Evolutionary conservation across 1,284 basidiomycete species (phyloP), one percentile per base, ranked within the genome.

Genomic region (Malassezia pachydermatis): DNA sequence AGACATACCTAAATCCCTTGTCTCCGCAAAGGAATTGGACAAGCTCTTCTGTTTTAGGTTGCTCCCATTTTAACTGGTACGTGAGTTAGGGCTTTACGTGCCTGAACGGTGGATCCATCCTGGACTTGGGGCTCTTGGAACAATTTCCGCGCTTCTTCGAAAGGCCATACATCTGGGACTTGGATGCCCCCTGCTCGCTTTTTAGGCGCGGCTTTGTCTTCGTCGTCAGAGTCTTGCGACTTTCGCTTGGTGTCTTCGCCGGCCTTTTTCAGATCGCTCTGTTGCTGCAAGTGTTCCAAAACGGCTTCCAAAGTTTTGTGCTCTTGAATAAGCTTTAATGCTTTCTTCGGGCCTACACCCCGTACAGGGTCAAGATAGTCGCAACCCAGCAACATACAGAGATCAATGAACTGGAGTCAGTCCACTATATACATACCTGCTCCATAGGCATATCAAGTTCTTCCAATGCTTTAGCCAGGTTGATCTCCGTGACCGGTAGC

Each of bases 311-410:
- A 77, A 4, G 78, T 78, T n/a, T 82, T 82, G 62, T 88, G 77
- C 65, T 98, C 92, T 55, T 84, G 78, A 48, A 98, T 80, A 20
- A 96, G 79, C 73, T 96, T 99, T 46, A 95, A 76, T 1, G 92
- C 94, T 3, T 84, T 90, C 73, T 96, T 96, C 14, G 94, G 86
- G 0, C 94, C 94, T 28, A 99, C 77, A 1, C 92, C 92, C 66
- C 82, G 88, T 64, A 98, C 88, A 1, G 89, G 90, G 59, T 95
- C 90, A 30, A 98, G 81, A 73, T 99, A 99, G 72, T 99, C 94
- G 62, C 94, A 99, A 2, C 94, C 94, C 36, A 96, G 82, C 7
- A 99, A 78, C 55, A 99, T 86, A 72, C 94, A 99, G 2, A 99
- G 78, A 60, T 99, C 94, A 65, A 89, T 87, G 70, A 99, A 99